Base-by-base conservation (phyloP, 148 eudicot genomes). In the Rhododendron henanense region DNA sequence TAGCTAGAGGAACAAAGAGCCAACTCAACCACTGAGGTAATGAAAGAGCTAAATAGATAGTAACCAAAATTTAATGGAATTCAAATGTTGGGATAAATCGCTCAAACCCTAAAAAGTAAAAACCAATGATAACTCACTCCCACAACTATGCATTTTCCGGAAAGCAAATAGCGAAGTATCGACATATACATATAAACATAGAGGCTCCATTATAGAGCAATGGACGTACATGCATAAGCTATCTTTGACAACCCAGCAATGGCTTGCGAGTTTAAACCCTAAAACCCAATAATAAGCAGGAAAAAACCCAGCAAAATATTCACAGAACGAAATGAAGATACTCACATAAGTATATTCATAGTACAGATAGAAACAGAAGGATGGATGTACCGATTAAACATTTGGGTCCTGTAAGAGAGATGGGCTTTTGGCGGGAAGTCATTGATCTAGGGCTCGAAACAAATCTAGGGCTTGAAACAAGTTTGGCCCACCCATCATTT, bases 401-500 rank as follows among this genome's bases (percentile, higher is more conserved):
- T 81, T 41, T 35, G 84, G 28, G 67, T 57, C 23, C 75, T 15
- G 77, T 18, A 21, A 44, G 5, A 21, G 28, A 61, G 51, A 59
- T 77, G 45, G 82, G 25, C 63, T 85, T 87, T 87, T 87, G 85
- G 88, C 86, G 86, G 86, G 88, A 87, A 86, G 74, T 14, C 25
- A 53, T 59, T 35, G 53, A 87, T 76, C 57, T 86, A 83, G 78
- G 88, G 69, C 39, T 35, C 23, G 25, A 84, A 77, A 63, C 80
- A 48, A 50, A 71, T 71, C 74, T 67, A 67, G 74, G 74, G 74
- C 35, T 67, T 45, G n/a, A 83, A 75, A 61, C 79, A 47, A 31
- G 19, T 84, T 74, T 51, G 2, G 78, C 28, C 18, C 41, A 23
- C 55, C 80, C 76, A 57, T 18, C 81, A 75, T 74, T 86, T 41